Evolutionary conservation across 495 filamentous ascomycete species (phyloP).

Genomic region (Penicillium cosmopolitanum): DNA sequence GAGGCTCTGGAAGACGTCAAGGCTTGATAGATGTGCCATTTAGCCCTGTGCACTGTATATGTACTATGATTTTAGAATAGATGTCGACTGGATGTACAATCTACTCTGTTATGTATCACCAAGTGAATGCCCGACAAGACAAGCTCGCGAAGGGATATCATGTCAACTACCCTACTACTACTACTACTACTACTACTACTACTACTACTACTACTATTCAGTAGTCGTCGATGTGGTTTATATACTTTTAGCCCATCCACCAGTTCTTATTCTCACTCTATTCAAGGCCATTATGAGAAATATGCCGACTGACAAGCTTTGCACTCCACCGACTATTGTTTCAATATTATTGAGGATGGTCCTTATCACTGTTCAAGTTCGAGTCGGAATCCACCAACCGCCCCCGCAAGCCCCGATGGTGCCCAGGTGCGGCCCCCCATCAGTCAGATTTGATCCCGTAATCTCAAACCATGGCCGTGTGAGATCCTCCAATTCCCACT

Average conservation of each 20-base stretch:
- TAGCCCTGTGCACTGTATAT: slow-evolving; percentile 18
- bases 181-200: too few relatives aligned
- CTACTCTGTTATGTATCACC: slow-evolving; percentile 25
- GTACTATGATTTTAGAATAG: slow-evolving; percentile 25
- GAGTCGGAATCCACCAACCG: slow-evolving; percentile 1
- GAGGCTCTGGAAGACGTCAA: slow-evolving; percentile 56
- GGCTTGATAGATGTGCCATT: slow-evolving; percentile 14
- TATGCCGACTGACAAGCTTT: slow-evolving; percentile 2
- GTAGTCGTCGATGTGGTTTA: too few relatives aligned
- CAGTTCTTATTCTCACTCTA: background rate
- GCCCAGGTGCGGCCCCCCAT: too few relatives aligned
- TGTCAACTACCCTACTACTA: too few relatives aligned
- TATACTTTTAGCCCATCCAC: too few relatives aligned
- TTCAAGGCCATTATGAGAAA: background rate
- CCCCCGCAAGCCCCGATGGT: background rate
- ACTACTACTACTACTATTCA: too few relatives aligned
- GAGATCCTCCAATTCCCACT: background rate
- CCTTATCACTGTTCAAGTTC: background rate
- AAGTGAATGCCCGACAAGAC: background rate
- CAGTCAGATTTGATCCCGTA: background rate
- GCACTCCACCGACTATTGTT: slow-evolving; percentile 5
- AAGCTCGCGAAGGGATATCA: background rate
- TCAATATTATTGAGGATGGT: slow-evolving; percentile 4
- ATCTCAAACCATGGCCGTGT: slow-evolving; percentile 4
- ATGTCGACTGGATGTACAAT: slow-evolving; percentile 26